Conservation (phyloP, 1,139 yeast species). For the Diutina mesorugosa region DNA sequence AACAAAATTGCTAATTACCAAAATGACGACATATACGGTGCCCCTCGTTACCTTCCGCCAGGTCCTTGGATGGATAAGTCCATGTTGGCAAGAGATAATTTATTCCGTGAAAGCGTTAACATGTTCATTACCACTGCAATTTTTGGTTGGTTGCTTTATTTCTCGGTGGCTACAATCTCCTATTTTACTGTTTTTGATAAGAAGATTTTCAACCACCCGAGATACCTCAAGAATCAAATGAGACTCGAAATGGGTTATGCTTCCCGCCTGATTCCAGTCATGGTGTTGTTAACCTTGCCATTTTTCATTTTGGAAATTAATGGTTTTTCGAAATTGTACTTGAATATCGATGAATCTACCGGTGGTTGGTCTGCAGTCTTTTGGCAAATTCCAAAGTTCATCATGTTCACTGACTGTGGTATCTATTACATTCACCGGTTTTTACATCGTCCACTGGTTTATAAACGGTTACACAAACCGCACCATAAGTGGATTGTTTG, state of each 20-base stretch:
- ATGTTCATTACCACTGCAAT: constrained; percentile 61
- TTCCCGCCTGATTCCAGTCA: constrained; percentile 65
- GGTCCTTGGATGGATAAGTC: constrained; percentile 47
- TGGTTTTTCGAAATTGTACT: constrained; percentile 73
- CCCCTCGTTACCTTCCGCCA: constrained; percentile 23
- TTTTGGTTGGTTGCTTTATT: constrained; percentile 76
- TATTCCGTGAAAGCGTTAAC: constrained; percentile 57
- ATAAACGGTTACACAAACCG: constrained; percentile 87
- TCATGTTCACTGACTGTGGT: constrained; percentile 87
- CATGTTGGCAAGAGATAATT: constrained; percentile 54
- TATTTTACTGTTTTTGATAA: constrained; percentile 74
- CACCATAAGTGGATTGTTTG: constrained; percentile 99
- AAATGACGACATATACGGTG: constrained; percentile 29
- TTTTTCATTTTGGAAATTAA: constrained; percentile 77
- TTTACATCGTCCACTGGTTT: constrained; percentile 83
- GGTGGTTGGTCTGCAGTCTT: constrained; percentile 59
- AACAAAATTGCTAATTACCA: constrained; percentile 15
- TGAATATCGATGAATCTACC: constrained; percentile 45
- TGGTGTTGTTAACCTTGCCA: constrained; percentile 81
- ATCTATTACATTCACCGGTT: constrained; percentile 86
- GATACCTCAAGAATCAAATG: constrained; percentile 89
- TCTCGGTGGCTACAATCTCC: constrained; percentile 62
- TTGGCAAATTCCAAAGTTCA: constrained; percentile 61
- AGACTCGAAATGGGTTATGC: constrained; percentile 72
- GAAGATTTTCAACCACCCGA: constrained; percentile 86